Evolutionary conservation across 2,329 filamentous ascomycete genomes (phyloP).

Genomic region (Sclerotinia subarctica): DNA sequence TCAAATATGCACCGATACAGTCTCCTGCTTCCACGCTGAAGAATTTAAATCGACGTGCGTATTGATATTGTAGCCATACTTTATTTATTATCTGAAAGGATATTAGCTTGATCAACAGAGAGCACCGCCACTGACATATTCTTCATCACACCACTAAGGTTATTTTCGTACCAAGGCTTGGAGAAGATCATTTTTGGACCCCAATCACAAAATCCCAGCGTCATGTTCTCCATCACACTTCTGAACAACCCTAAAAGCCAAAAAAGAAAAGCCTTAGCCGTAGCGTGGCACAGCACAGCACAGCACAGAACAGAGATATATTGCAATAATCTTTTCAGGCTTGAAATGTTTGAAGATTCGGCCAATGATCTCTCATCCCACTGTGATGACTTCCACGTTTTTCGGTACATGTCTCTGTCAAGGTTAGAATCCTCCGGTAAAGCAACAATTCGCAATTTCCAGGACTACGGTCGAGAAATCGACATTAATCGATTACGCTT

Average conservation of each 20-base stretch:
- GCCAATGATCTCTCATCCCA: neutral
- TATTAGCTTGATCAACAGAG: neutral
- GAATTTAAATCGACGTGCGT: neutral
- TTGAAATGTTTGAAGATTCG: neutral
- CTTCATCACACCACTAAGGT: neutral
- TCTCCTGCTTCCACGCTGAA: neutral
- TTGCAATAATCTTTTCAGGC: neutral
- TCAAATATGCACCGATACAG: neutral
- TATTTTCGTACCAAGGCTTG: neutral
- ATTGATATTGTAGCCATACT: neutral
- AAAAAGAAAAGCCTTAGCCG: neutral
- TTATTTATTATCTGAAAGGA: neutral
- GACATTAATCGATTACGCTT: neutral
- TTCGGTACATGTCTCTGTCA: neutral
- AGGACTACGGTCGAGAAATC: neutral
- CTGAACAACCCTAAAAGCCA: neutral
- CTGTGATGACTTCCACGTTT: neutral
- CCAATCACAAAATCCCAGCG: neutral
- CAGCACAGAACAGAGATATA: neutral
- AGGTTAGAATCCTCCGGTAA: conserved; percentile 4
- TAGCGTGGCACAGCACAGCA: neutral
- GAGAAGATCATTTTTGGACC: neutral
- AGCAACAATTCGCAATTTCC: neutral
- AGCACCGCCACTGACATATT: neutral
- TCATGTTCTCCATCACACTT: neutral